Evolutionary conservation across 352 stramenopile genomes (phyloP).

Genomic region (Globisporangium radiosum): DNA sequence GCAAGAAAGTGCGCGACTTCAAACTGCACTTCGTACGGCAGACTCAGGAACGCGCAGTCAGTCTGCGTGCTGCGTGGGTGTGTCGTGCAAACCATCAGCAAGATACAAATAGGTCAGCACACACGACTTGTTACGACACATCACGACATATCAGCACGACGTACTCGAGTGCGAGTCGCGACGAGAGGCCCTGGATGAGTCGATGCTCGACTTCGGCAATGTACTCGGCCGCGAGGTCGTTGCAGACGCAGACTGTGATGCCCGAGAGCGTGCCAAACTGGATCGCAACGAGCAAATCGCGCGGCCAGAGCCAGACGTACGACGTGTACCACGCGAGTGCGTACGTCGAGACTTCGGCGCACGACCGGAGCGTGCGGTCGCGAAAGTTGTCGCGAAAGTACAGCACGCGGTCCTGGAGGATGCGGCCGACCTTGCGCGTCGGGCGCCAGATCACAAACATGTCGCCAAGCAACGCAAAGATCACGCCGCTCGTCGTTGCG

Average conservation of each 20-base stretch:
- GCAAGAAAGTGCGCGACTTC: constrained; percentile 67
- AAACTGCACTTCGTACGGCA: constrained; percentile 82
- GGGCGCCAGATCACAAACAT: constrained; percentile 85
- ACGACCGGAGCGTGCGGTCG: constrained; percentile 44
- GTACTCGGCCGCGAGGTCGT: constrained; percentile 62
- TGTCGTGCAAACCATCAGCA: too few species aligned
- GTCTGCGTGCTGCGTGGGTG: constrained; percentile 39
- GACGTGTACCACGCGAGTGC: constrained; percentile 54
- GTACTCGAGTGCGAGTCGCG: constrained; percentile 38
- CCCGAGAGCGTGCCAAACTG: constrained; percentile 70
- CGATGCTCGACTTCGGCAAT: constrained; percentile 55
- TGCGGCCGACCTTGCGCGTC: constrained; percentile 69
- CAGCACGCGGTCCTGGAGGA: constrained; percentile 72
- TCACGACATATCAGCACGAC: constrained; percentile 1
- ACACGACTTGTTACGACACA: constrained; percentile 3
- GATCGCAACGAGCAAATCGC: constrained; percentile 65
- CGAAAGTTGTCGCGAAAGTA: constrained; percentile 55
- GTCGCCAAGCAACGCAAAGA: constrained; percentile 71
- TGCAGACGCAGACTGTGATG: constrained; percentile 62
- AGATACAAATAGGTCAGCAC: neutral
- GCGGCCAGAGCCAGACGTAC: constrained; percentile 61
- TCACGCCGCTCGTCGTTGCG: constrained; percentile 65
- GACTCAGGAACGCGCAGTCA: constrained; percentile 49
- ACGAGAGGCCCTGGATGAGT: constrained; percentile 42
- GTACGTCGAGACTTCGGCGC: constrained; percentile 48